phyloP scores from a whole-genome alignment of 2,329 filamentous ascomycete species.

The Boeremia lycopersici region DNA sequence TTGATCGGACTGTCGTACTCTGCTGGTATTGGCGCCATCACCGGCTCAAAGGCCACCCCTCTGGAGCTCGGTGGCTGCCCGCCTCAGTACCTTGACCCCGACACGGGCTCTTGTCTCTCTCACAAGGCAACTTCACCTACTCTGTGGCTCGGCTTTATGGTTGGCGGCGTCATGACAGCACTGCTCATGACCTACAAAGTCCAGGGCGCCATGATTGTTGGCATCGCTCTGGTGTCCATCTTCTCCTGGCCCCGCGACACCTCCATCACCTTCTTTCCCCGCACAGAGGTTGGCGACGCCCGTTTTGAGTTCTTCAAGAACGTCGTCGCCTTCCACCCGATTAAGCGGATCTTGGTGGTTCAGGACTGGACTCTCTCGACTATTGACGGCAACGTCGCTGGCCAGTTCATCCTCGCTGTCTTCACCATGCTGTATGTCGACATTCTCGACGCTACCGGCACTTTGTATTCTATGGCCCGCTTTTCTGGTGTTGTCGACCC shows the following conservation, averaged over 20 bases:
- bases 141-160: slow-evolving; percentile 89
- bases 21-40: slow-evolving; percentile 79
- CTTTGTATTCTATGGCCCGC: slow-evolving; percentile 86
- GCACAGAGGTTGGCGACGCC: slow-evolving; percentile 70
- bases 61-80: slow-evolving; percentile 78
- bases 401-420: slow-evolving; percentile 80
- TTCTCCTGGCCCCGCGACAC: slow-evolving; percentile 86
- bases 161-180: slow-evolving; percentile 78
- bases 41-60: slow-evolving; percentile 70
- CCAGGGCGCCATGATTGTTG: slow-evolving; percentile 83
- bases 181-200: slow-evolving; percentile 83
- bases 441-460: slow-evolving; percentile 81
- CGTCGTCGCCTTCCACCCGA: slow-evolving; percentile 82
- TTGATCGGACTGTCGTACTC: slow-evolving; percentile 80
- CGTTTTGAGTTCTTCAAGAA: slow-evolving; percentile 86
- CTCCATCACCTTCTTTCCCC: slow-evolving; percentile 78
- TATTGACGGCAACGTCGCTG: slow-evolving; percentile 59
- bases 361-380: slow-evolving; percentile 73
- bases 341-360: slow-evolving; percentile 69
- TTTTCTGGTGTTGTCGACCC: slow-evolving; percentile 83
- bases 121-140: slow-evolving; percentile 81
- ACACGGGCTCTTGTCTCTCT: slow-evolving; percentile 62
- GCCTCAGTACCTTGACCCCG: slow-evolving; percentile 51
- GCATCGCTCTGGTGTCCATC: slow-evolving; percentile 82
- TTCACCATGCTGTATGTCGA: slow-evolving; percentile 92